These are phyloP conservation scores for Penicillium alfredii DNA, from an alignment of 495 filamentous ascomycete genomes.

Conservation along the genomic window DNA sequence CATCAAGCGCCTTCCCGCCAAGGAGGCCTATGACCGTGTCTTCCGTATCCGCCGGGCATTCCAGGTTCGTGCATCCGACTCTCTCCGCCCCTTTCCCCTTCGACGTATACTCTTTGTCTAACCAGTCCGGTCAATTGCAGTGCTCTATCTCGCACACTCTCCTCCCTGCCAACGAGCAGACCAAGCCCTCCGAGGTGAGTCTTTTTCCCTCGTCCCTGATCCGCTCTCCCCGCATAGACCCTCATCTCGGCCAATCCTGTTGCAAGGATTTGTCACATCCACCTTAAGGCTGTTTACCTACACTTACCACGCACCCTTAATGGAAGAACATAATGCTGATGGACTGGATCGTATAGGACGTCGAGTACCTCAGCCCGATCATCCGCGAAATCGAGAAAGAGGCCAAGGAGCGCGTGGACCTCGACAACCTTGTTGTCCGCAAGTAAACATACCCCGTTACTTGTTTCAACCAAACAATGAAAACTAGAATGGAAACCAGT, in stretches of 20 bases:
- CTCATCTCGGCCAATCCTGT: slow-evolving; percentile 38
- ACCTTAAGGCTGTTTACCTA: slow-evolving; percentile 7
- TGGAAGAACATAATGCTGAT: slow-evolving; percentile 17
- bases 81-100: slow-evolving; percentile 6
- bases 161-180: slow-evolving; percentile 77
- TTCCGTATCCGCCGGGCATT: slow-evolving; percentile 93
- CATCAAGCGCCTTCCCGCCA: slow-evolving; percentile 80
- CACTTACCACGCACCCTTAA: not conserved
- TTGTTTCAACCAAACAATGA: slow-evolving; percentile 18
- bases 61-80: slow-evolving; percentile 54
- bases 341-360: slow-evolving; percentile 49
- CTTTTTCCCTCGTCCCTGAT: slow-evolving; percentile 11
- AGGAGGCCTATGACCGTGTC: slow-evolving; percentile 92
- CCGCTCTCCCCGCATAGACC: slow-evolving; percentile 21
- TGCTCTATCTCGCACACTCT: slow-evolving; percentile 80
- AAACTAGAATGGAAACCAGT: slow-evolving; percentile 18
- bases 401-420: slow-evolving; percentile 68
- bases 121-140: slow-evolving; percentile 38
- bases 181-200: slow-evolving; percentile 64
- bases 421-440: slow-evolving; percentile 75
- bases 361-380: slow-evolving; percentile 70
- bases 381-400: slow-evolving; percentile 81
- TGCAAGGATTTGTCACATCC: slow-evolving; percentile 39
- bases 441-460: slow-evolving; percentile 24
- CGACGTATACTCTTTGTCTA: slow-evolving; percentile 14